A percentile compares a stretch with the other conserved stretches of the same genome.
phyloP scores from a whole-genome alignment of 305 asterid species.

The Rubia occidens region DNA sequence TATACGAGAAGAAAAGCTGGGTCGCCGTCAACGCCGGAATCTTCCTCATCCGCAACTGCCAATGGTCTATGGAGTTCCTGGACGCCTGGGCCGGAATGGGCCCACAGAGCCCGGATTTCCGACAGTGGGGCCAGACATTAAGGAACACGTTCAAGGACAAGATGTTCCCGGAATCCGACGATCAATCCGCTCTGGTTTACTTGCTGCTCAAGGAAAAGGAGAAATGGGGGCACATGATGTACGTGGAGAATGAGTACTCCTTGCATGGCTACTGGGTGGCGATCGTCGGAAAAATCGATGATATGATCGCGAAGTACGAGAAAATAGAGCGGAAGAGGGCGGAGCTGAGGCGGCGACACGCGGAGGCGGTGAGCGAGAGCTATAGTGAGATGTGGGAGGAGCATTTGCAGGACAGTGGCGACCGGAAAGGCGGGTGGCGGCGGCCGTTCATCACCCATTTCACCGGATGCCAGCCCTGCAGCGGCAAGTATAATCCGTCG shows the following conservation, averaged over 20 bases:
- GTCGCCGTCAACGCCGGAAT: constrained; percentile 29
- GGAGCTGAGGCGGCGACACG: constrained; percentile 22
- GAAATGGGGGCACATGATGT: constrained; percentile 31
- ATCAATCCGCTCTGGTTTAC: constrained; percentile 28
- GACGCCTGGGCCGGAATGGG: constrained; percentile 32
- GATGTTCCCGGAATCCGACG: constrained; percentile 24
- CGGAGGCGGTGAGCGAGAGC: constrained; percentile 24
- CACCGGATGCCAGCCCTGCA: constrained; percentile 32
- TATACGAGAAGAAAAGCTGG: constrained; percentile 31
- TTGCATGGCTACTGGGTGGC: constrained; percentile 30
- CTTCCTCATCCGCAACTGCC: constrained; percentile 28
- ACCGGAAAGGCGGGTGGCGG: constrained; percentile 14
- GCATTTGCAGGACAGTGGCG: constrained; percentile 16
- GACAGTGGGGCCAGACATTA: constrained; percentile 21
- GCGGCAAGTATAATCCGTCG: constrained; percentile 18
- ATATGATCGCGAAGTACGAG: constrained; percentile 12
- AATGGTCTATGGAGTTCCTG: constrained; percentile 31
- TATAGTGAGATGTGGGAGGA: constrained; percentile 22
- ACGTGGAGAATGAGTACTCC: constrained; percentile 24
- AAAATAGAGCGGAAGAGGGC: constrained; percentile 15
- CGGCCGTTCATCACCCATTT: constrained; percentile 29
- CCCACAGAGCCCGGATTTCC: constrained; percentile 24
- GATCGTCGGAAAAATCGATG: constrained; percentile 19
- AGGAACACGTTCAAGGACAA: constrained; percentile 22
- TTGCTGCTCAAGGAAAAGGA: constrained; percentile 21